Conservation (phyloP, 1,139 yeast species). For the Blastobotrys capitulatus region DNA sequence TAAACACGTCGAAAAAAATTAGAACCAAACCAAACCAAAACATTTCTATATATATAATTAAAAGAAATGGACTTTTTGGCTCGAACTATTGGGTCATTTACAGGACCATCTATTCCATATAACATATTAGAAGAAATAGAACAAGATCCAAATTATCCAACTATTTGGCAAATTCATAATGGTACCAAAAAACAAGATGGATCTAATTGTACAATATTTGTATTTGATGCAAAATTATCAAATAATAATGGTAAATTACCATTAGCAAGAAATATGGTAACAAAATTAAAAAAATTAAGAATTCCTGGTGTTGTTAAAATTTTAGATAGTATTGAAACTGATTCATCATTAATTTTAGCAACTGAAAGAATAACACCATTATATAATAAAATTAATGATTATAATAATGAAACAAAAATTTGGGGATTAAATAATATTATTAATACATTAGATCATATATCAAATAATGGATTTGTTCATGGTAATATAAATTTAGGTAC, state of each 20-base stretch:
- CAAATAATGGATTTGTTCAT: slow-evolving; percentile 61
- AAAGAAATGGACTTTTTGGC: slow-evolving; percentile 33
- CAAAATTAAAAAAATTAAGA: slow-evolving; percentile 60
- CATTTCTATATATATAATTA: not conserved
- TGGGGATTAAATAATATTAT: slow-evolving; percentile 49
- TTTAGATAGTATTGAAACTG: slow-evolving; percentile 58
- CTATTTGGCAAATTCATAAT: slow-evolving; percentile 47
- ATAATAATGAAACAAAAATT: slow-evolving; percentile 37
- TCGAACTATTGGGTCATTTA: slow-evolving; percentile 34
- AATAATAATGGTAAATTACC: slow-evolving; percentile 35
- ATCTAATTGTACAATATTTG: slow-evolving; percentile 50
- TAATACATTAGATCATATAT: slow-evolving; percentile 34
- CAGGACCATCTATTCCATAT: slow-evolving; percentile 32
- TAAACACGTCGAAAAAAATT: not conserved
- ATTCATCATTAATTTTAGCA: slow-evolving; percentile 56
- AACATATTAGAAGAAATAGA: slow-evolving; percentile 22
- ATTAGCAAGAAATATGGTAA: slow-evolving; percentile 60
- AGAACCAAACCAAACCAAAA: not conserved
- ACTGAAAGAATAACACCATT: slow-evolving; percentile 77
- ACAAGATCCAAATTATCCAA: slow-evolving; percentile 26
- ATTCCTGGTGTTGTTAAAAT: slow-evolving; percentile 73
- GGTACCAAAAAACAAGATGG: slow-evolving; percentile 42
- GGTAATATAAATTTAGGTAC: slow-evolving; percentile 51
- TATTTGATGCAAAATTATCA: slow-evolving; percentile 48
- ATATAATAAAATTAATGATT: slow-evolving; percentile 22